Evolutionary conservation across 2,329 filamentous ascomycete genomes (phyloP).

Genomic region (Ophiostoma sp.): DNA sequence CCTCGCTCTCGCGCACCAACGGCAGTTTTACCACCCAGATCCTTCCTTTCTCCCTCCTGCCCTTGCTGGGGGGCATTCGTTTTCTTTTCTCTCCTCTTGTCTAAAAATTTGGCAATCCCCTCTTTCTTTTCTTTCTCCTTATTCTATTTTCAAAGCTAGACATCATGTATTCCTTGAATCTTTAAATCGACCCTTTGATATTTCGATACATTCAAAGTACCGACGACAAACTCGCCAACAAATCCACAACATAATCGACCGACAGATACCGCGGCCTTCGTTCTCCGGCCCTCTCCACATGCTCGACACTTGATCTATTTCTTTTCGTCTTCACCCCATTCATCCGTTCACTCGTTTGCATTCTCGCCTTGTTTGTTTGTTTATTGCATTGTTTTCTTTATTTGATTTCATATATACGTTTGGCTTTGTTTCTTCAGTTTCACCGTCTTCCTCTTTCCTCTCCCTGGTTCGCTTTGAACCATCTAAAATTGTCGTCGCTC

Average conservation of each 20-base stretch:
- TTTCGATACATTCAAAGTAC: too few relatives aligned
- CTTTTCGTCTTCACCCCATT: neutral
- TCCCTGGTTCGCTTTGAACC: neutral
- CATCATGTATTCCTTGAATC: neutral
- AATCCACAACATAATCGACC: too few relatives aligned
- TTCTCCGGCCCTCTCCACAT: too few relatives aligned
- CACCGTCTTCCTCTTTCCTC: neutral
- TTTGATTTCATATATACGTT: constrained; percentile 13
- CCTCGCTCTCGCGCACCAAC: constrained; percentile 1
- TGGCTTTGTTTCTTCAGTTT: neutral
- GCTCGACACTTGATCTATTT: too few relatives aligned
- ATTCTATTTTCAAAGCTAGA: too few relatives aligned
- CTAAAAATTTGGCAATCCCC: too few relatives aligned
- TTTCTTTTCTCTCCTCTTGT: neutral
- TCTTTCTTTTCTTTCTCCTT: neutral
- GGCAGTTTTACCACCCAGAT: neutral
- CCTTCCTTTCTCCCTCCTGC: neutral
- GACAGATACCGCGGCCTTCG: too few relatives aligned
- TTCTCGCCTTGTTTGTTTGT: neutral
- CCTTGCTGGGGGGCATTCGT: neutral
- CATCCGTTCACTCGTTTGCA: too few relatives aligned
- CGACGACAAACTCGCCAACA: too few relatives aligned
- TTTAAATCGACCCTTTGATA: neutral
- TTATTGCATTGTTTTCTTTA: neutral
- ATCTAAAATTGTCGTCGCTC: neutral